These are phyloP conservation scores for Pestalotiopsis sp. DNA, from an alignment of 2,329 filamentous ascomycete genomes.

Conservation along the genomic window DNA sequence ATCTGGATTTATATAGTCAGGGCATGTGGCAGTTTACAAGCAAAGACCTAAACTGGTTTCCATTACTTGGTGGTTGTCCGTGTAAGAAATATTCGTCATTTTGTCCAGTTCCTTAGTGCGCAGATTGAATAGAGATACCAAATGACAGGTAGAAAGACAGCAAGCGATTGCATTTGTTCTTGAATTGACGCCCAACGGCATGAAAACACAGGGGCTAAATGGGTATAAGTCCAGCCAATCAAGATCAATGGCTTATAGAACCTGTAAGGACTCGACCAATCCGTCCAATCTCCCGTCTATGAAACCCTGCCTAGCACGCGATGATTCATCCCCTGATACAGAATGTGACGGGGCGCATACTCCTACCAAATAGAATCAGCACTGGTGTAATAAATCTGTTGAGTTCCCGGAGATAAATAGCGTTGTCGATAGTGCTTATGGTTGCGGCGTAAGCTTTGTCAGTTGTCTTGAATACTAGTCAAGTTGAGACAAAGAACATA, in stretches of 20 bases:
- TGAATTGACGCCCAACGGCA: not conserved
- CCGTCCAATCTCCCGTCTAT: not conserved
- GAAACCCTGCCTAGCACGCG: conserved; percentile 7
- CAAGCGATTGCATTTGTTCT: not conserved
- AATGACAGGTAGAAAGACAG: too few relatives aligned
- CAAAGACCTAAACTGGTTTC: too few relatives aligned
- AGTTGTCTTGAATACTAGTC: not conserved
- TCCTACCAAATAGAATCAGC: conserved; percentile 7
- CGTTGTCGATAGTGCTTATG: not conserved
- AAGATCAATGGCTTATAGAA: not conserved
- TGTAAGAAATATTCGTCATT: too few relatives aligned
- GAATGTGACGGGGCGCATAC: not conserved
- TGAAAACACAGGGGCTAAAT: not conserved
- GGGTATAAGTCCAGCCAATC: not conserved
- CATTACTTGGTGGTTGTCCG: too few relatives aligned
- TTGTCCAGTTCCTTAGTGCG: too few relatives aligned
- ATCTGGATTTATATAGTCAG: too few relatives aligned
- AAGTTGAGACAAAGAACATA: not conserved
- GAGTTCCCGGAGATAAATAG: not conserved
- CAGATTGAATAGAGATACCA: too few relatives aligned
- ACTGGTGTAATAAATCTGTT: not conserved
- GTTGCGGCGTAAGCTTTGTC: not conserved
- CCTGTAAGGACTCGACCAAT: not conserved
- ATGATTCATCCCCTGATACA: not conserved
- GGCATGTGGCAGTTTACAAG: too few relatives aligned